Base-by-base conservation (phyloP, 1,284 basidiomycete genomes). In the Ustilago sp. region DNA sequence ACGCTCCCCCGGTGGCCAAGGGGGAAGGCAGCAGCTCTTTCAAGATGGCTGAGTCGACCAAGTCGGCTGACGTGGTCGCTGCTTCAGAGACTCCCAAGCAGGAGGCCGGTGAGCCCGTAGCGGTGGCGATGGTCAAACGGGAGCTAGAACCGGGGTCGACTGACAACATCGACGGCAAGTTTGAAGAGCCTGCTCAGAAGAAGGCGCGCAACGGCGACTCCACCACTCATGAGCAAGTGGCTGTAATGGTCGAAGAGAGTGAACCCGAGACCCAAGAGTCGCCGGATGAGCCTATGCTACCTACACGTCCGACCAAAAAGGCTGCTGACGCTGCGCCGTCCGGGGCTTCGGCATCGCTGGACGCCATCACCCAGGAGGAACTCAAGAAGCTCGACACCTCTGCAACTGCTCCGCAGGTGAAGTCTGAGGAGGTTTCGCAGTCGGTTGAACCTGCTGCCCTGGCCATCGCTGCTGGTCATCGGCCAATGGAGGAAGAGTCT, bases 261-360 rank as follows among this genome's bases (percentile, higher is more conserved):
- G 36, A 63, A 39, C 32, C 34, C 8, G 45, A 45, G 7, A 47
- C 50, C 1, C 48, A 72, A 19, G 70, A 73, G 31, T 51, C 65
- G 17, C 70, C 67, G 11, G 65, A 73, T 43, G 70, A 73, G 48
- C 61, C 41, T 0, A 58, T 68, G 61, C 70, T 73, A 1, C 65
- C 70, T 6, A 31, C 67, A 13, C 61, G 58, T 23, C 39, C 41
- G 6, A 13, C 12, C 0, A 23, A 32, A 15, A 34, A 32, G 12
- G 15, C 41, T 38, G 13, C 28, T 2, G 3, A 13, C 17, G 8
- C 45, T 43, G n/a, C 31, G 2, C 5, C 31, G 38, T 47, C 41
- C 39, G 11, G 17, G 31, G 4, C 6, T 17, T 3, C 5, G 54
- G 11, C 6, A 8, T 17, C 4, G 7, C 32, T 17, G 9, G 12